Conservation (phyloP, 23 red algal species). For the Gracilaria caudata region DNA sequence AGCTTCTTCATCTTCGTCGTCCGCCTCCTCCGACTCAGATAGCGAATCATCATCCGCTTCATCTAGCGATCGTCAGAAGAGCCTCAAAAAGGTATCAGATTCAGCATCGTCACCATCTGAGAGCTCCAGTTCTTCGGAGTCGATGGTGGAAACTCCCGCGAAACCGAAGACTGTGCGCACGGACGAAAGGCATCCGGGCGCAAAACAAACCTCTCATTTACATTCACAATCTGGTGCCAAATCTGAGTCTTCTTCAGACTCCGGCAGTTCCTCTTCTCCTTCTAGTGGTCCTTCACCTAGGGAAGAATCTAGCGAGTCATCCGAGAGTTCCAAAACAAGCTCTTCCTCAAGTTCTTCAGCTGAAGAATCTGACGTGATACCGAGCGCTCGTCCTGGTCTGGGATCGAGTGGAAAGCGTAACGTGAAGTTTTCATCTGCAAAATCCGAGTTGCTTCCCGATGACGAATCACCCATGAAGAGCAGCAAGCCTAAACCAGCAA, state of each 20-base stretch:
- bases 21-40: not conserved
- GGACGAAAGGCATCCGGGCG: not conserved
- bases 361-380: not conserved
- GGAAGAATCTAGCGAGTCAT: not conserved
- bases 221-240: not conserved
- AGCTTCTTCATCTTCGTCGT: not conserved
- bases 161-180: not conserved
- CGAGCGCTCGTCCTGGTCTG: not conserved
- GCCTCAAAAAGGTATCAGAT: not conserved
- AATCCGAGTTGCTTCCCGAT: not conserved
- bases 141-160: not conserved
- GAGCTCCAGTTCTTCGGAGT: slow-evolving; percentile 4
- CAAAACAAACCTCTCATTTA: not conserved
- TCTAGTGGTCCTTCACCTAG: not conserved
- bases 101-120: not conserved
- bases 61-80: not conserved
- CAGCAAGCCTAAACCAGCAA: not conserved
- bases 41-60: not conserved
- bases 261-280: not conserved
- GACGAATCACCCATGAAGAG: not conserved
- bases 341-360: slow-evolving; percentile 13
- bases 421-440: not conserved
- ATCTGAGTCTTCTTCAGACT: slow-evolving; percentile 6
- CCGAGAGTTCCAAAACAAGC: not conserved
- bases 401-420: not conserved